A percentile compares a stretch with the other conserved stretches of the same genome.
Evolutionary conservation across 2,329 filamentous ascomycete genomes (phyloP).

Genomic region (Pyricularia grisea): DNA sequence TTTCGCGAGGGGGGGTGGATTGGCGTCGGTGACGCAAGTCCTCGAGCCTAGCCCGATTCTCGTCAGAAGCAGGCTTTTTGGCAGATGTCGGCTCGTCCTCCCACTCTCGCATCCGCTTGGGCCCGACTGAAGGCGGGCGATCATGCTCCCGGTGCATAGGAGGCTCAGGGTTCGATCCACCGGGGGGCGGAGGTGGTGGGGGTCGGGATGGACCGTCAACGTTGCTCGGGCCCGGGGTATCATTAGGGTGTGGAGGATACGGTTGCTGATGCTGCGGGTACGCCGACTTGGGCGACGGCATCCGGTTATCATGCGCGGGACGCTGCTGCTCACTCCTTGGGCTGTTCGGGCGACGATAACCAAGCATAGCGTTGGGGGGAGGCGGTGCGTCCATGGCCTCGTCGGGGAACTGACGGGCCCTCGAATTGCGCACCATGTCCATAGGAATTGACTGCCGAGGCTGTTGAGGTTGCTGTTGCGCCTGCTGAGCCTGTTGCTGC

Average conservation of each 20-base stretch:
- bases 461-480: constrained; percentile 16
- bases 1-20: constrained; percentile 64
- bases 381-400: constrained; percentile 31
- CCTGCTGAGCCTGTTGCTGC: constrained; percentile 25
- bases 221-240: constrained; percentile 60
- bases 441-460: constrained; percentile 25
- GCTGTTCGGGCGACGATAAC: constrained; percentile 63
- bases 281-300: constrained; percentile 82
- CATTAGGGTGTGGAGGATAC: constrained; percentile 61
- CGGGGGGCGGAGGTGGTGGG: constrained; percentile 40
- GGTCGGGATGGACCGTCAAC: constrained; percentile 37
- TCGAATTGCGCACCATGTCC: constrained; percentile 23
- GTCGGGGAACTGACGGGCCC: constrained; percentile 19
- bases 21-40: constrained; percentile 72
- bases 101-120: constrained; percentile 88
- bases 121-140: constrained; percentile 67
- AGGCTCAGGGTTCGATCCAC: constrained; percentile 52
- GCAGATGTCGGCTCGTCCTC: constrained; percentile 62
- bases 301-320: constrained; percentile 71
- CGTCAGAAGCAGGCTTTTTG: constrained; percentile 85
- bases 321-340: constrained; percentile 70
- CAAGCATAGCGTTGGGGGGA: constrained; percentile 46
- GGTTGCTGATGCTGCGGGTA: constrained; percentile 67
- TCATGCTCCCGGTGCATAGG: constrained; percentile 56
- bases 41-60: constrained; percentile 76